Evolutionary conservation across 305 asterid genomes (phyloP), one percentile per base, ranked within the genome.

Genomic region (Rubia balearica): DNA sequence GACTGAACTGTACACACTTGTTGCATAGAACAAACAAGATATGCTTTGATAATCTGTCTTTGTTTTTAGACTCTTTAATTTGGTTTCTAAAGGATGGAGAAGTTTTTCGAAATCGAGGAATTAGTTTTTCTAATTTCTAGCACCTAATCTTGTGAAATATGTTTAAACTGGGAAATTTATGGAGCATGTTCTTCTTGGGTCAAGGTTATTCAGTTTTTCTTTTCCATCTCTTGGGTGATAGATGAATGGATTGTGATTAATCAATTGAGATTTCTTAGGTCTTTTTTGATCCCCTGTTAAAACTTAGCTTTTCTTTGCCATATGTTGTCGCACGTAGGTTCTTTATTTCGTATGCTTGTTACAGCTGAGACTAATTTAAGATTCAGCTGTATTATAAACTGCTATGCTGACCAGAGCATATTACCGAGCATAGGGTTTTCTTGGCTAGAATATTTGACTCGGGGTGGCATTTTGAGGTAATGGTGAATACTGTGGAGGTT

Each of bases 311-410:
- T 56, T 56, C 24, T 19, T 56, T n/a, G 62, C 33, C 62, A 56
- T 56, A 56, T 56, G 9, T n/a, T 4, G 59, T 51, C 5, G 59
- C 27, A 0, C 19, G 10, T 19, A 19, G n/a, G 27, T 0, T n/a
- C 33, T 21, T 55, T 55, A 55, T 17, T 55, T 7, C 36, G 21
- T 56, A 19, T 21, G 62, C 9, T 9, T n/a, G 62, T 22, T 56
- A n/a, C 30, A 56, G 36, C 62, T 57, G 21, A 57, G 36, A 21
- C 38, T 57, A 24, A 22, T 57, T 22, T 57, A 57, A 57, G 63
- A 59, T 59, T 59, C 16, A 59, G 36, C 17, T 59, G 64, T 59
- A 59, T 59, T 59, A 56, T 56, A 12, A 59, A 3, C 64, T 59
- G 14, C 40, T 24, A 24, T 22, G 22, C 17, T 59, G 64, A 40